phyloP scores from a whole-genome alignment of 345 rosid genomes.

The Pseudoturritis turrita region DNA sequence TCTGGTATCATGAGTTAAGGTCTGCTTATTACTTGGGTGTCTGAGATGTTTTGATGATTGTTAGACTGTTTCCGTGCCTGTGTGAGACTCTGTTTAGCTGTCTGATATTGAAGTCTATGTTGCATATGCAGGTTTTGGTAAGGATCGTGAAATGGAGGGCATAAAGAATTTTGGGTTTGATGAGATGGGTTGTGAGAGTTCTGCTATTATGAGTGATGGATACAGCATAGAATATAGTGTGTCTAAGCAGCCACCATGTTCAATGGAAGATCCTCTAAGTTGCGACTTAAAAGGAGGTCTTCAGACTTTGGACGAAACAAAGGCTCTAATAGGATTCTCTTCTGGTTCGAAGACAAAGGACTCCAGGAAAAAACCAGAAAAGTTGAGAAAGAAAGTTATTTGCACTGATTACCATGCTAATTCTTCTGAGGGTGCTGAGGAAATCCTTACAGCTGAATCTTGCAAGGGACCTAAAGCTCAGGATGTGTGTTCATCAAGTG shows the following conservation, averaged over 20 bases:
- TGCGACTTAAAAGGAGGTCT: background rate
- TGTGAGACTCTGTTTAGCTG: background rate
- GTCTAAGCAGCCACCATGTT: constrained; percentile 24
- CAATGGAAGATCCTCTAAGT: constrained; percentile 9
- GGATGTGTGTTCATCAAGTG: constrained; percentile 33
- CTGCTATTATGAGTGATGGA: constrained; percentile 49
- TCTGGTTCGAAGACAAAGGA: constrained; percentile 29
- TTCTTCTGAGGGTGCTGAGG: constrained; percentile 30
- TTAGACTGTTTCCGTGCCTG: background rate
- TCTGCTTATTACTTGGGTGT: background rate
- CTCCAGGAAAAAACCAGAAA: constrained; percentile 24
- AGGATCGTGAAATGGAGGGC: constrained; percentile 7
- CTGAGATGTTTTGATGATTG: background rate
- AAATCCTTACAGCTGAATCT: constrained; percentile 18
- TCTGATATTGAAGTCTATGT: background rate
- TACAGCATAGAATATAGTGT: constrained; percentile 28
- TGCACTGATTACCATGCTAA: constrained; percentile 18
- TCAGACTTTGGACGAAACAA: constrained; percentile 1
- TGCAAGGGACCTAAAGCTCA: constrained; percentile 14
- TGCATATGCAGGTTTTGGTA: constrained; percentile 4
- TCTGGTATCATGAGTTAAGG: background rate
- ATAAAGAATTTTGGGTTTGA: constrained; percentile 35
- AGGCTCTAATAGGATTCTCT: constrained; percentile 21
- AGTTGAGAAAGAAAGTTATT: constrained; percentile 27
- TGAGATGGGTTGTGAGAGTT: constrained; percentile 54